phyloP scores from a whole-genome alignment of 306 rosid genomes.

The Glycine tomentella region DNA sequence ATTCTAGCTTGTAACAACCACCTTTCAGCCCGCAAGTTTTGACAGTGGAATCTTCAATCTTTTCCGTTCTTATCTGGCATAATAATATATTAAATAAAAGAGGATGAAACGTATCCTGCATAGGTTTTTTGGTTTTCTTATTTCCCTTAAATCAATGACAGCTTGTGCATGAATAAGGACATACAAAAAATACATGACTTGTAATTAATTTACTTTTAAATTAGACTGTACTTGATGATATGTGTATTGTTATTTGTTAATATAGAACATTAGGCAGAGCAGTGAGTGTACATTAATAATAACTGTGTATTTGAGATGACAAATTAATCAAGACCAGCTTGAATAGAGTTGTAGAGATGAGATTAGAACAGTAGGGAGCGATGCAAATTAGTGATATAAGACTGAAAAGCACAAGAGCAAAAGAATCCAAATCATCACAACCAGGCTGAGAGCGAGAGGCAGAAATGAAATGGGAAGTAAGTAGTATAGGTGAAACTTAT shows the following conservation, averaged over 20 bases:
- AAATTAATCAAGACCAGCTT: slow-evolving; percentile 9
- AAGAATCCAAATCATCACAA: slow-evolving; percentile 58
- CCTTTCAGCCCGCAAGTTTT: background rate
- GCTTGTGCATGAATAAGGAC: background rate
- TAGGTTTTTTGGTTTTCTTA: background rate
- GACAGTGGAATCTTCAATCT: slow-evolving; percentile 15
- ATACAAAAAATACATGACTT: background rate
- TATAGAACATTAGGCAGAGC: background rate
- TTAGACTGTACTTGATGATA: slow-evolving; percentile 1
- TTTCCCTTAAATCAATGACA: slow-evolving; percentile 1
- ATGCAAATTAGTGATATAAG: slow-evolving; percentile 38
- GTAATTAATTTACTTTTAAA: background rate
- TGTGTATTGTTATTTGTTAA: background rate
- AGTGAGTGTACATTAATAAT: background rate
- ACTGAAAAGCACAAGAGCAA: slow-evolving; percentile 49
- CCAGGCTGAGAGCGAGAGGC: slow-evolving; percentile 44
- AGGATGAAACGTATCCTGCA: too few species aligned
- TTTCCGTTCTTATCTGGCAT: background rate
- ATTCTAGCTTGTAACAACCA: slow-evolving; percentile 16
- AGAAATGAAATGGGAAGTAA: slow-evolving; percentile 39
- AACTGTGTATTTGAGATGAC: slow-evolving; percentile 22
- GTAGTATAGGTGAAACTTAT: background rate
- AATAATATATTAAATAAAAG: too few species aligned
- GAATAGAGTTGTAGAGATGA: slow-evolving; percentile 38
- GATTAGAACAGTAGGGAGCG: background rate